Evolutionary conservation across 331 rosid genomes (phyloP), one percentile per base, ranked within the genome.

Genomic region (Quercus phellos): DNA sequence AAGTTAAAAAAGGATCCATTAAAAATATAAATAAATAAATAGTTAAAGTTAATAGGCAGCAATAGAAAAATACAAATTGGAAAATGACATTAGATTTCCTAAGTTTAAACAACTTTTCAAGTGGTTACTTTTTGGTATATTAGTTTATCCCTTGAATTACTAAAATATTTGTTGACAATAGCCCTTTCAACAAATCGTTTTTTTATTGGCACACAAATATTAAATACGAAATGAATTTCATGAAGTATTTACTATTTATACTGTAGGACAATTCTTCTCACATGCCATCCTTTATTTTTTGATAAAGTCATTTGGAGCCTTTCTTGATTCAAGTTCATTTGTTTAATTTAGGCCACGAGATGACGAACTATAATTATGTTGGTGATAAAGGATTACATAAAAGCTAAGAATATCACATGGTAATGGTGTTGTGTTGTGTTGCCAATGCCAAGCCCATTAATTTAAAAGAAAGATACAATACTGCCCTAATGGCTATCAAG

Each of bases 281-380:
- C 79, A 77, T 79, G 89, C 81, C 74, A 70, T 77, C 75, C 12
- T 8, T 38, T 38, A 38, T 38, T 38, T 38, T 38, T 38, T 38
- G 12, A 38, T 38, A 38, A 38, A 38, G 46, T 38, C 85, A 79
- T 84, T 69, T 80, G 75, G 69, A 80, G 69, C 55, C 76, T 76
- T 64, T 79, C 71, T 58, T 73, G 55, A 69, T 74, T 80, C 83
- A 79, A 71, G 74, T 56, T 35, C 29, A 27, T 70, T 55, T 74
- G 63, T 63, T 84, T 77, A 68, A 72, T 79, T 56, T 55, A 73
- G 83, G 71, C 72, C 85, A 78, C 79, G 68, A 77, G 68, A 46
- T 66, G 73, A 59, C 42, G 38, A 72, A 60, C 79, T 50, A 83
- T 88, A 74, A 88, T 87, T 74, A 74, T 83, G 86, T 74, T 85